phyloP scores from a whole-genome alignment of 306 rosid genomes.

The Begonia masoniana region DNA sequence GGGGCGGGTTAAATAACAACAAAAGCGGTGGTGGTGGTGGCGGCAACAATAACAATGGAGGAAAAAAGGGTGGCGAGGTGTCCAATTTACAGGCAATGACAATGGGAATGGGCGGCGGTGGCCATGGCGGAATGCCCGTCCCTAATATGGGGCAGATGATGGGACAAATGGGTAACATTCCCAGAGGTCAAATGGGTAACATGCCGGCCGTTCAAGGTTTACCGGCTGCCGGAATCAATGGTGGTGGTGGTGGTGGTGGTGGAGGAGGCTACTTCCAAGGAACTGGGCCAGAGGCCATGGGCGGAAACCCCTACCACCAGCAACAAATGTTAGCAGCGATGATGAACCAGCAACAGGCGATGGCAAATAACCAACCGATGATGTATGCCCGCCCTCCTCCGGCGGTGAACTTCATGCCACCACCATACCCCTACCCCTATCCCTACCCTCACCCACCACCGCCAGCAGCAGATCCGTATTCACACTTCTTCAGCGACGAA shows the following conservation, averaged over 20 bases:
- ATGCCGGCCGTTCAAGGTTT: conserved; percentile 61
- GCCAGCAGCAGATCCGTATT: conserved; percentile 24
- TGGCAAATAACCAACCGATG: conserved; percentile 40
- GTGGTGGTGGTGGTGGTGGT: conserved; percentile 5
- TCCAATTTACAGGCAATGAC: conserved; percentile 12
- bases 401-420: conserved; percentile 26
- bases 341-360: conserved; percentile 58
- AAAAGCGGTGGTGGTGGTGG: conserved; percentile 24
- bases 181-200: conserved; percentile 42
- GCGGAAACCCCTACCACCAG: conserved; percentile 40
- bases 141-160: conserved; percentile 32
- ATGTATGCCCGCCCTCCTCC: conserved; percentile 45
- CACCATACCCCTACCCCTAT: conserved; percentile 23
- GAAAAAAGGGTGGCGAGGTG: conserved; percentile 20
- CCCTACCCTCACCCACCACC: conserved; percentile 26
- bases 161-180: conserved; percentile 23
- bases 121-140: conserved; percentile 25
- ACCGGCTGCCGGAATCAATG: conserved; percentile 36
- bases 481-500: conserved; percentile 57
- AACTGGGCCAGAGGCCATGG: conserved; percentile 31
- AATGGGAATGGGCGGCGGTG: conserved; percentile 32
- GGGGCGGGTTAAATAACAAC: conserved; percentile 8
- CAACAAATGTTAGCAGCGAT: conserved; percentile 46
- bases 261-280: conserved; percentile 35
- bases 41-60: conserved; percentile 3